Conservation (phyloP, 1,284 basidiomycete genomes). For the Dichomitus squalens region DNA sequence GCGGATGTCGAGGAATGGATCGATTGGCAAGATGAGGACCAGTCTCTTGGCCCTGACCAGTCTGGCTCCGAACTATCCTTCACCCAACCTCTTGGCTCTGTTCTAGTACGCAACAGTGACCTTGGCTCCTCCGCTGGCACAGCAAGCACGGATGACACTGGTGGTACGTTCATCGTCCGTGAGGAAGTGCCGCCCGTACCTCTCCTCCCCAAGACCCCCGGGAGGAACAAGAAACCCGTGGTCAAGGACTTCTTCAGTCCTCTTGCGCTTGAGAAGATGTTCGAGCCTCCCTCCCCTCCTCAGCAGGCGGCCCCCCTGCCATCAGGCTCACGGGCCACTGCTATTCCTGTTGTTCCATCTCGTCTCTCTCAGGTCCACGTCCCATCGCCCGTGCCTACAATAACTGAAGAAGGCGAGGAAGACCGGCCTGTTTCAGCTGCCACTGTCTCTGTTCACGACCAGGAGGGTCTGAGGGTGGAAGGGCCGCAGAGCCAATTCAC, state of each 20-base stretch:
- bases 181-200: conserved; percentile 64
- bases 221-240: conserved; percentile 56
- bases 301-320: conserved; percentile 27
- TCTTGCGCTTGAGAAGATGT: conserved; percentile 84
- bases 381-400: conserved; percentile 16
- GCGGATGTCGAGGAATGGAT: conserved; percentile 37
- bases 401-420: conserved; percentile 4
- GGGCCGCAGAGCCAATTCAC: conserved; percentile 68
- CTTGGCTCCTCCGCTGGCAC: conserved; percentile 33
- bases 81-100: conserved; percentile 56
- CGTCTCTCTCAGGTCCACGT: conserved; percentile 37
- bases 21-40: conserved; percentile 49
- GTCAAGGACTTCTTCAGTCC: conserved; percentile 87
- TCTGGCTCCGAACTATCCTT: conserved; percentile 59
- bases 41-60: conserved; percentile 29
- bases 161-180: conserved; percentile 81
- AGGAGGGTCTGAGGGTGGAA: conserved; percentile 34
- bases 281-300: conserved; percentile 85
- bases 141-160: conserved; percentile 31
- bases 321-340: conserved; percentile 20
- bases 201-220: conserved; percentile 65
- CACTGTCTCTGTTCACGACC: not conserved
- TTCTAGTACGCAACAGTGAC: conserved; percentile 50
- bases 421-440: not conserved
- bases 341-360: conserved; percentile 38